These are phyloP conservation scores for Laetiporus sulphureus DNA, from an alignment of 1,284 basidiomycete species.

Conservation along the genomic window DNA sequence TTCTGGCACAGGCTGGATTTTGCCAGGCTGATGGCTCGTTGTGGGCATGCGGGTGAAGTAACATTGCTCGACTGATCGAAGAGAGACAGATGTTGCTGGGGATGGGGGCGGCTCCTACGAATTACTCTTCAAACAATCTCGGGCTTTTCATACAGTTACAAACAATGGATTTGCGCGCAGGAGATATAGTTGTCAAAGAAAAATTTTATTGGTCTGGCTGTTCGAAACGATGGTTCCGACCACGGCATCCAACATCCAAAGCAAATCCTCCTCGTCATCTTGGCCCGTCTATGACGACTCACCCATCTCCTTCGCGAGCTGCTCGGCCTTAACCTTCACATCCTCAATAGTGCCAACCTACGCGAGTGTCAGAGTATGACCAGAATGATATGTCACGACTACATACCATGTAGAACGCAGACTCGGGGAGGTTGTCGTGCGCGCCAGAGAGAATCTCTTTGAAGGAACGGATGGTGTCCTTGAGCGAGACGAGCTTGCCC, in stretches of 20 bases:
- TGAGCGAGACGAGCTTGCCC: constrained; percentile 90
- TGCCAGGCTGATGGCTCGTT: too few species aligned
- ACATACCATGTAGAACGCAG: constrained; percentile 85
- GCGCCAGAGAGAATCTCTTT: constrained; percentile 91
- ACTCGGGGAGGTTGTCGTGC: constrained; percentile 89
- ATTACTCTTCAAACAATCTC: too few species aligned
- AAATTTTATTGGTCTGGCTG: constrained; percentile 19
- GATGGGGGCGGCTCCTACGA: too few species aligned
- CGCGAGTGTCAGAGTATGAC: constrained; percentile 1
- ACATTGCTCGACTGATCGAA: too few species aligned
- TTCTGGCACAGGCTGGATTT: too few species aligned
- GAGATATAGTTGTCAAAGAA: neutral
- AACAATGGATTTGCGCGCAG: too few species aligned
- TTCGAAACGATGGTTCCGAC: constrained; percentile 18
- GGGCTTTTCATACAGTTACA: too few species aligned
- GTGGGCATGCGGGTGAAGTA: too few species aligned
- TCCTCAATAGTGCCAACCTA: constrained; percentile 88
- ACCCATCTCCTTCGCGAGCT: constrained; percentile 89
- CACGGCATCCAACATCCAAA: constrained; percentile 14
- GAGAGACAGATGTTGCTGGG: too few species aligned
- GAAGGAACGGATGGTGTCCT: constrained; percentile 91
- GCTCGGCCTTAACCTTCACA: constrained; percentile 93
- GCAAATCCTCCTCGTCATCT: constrained; percentile 10
- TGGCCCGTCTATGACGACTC: constrained; percentile 32
- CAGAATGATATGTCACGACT: neutral